Conservation (phyloP, 768 basidiomycete species). For the Macrolepiota albuminosa region DNA sequence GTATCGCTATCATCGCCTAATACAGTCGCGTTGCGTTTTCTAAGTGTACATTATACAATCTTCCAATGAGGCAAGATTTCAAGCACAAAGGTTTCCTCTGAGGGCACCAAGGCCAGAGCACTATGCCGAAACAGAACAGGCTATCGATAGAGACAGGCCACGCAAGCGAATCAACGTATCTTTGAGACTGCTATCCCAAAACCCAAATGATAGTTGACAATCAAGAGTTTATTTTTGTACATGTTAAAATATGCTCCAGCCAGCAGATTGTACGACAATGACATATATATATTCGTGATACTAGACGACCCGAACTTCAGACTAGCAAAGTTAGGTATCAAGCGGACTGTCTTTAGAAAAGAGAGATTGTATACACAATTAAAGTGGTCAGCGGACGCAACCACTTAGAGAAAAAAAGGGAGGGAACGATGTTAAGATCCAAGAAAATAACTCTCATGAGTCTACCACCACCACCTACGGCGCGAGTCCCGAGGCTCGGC, state of each 20-base stretch:
- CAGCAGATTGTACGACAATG: background rate
- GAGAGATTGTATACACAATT: background rate
- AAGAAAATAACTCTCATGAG: background rate
- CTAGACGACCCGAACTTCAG: background rate
- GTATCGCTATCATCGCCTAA: no score
- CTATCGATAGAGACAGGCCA: background rate
- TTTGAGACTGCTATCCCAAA: no score
- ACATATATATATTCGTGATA: background rate
- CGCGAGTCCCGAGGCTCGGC: background rate
- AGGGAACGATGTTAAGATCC: background rate
- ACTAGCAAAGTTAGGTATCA: background rate
- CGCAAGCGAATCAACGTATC: no score
- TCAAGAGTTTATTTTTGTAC: no score
- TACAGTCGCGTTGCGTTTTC: no score
- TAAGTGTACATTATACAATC: no score
- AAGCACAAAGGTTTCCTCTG: no score
- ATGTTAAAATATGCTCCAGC: background rate
- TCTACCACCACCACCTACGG: background rate
- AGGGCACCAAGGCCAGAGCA: background rate
- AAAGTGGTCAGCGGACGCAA: background rate
- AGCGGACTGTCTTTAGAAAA: background rate
- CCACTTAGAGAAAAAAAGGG: background rate
- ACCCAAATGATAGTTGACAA: no score
- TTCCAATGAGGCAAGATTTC: no score
- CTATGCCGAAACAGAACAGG: background rate